phyloP scores from a whole-genome alignment of 2,329 filamentous ascomycete species.

The Colletotrichum salicis region DNA sequence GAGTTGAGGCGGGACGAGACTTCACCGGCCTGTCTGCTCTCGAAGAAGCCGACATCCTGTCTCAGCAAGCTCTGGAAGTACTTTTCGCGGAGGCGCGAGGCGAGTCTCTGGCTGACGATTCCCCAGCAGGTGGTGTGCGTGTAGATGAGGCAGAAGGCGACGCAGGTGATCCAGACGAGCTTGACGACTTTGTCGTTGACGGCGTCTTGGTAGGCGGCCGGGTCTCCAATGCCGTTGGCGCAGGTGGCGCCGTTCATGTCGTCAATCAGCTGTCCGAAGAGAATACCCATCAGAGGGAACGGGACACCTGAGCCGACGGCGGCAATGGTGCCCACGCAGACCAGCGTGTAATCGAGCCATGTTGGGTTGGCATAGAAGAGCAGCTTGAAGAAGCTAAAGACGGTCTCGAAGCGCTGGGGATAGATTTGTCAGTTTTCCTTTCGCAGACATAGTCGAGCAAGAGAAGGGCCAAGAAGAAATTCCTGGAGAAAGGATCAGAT shows the following conservation, averaged over 20 bases:
- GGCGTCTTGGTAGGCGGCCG: conserved; percentile 40
- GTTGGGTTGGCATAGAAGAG: conserved; percentile 33
- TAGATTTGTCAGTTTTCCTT: neutral
- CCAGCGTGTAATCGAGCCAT: conserved; percentile 34
- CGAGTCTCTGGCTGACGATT: conserved; percentile 65
- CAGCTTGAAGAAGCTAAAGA: conserved; percentile 22
- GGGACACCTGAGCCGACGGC: conserved; percentile 63
- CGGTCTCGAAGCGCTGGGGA: conserved; percentile 14
- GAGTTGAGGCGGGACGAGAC: conserved; percentile 66
- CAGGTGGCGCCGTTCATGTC: conserved; percentile 63
- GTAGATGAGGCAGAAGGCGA: conserved; percentile 68
- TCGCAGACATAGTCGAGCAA: no score
- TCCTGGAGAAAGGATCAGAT: no score
- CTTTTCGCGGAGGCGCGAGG: conserved; percentile 64
- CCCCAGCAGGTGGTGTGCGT: conserved; percentile 68
- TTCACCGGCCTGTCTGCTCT: conserved; percentile 65
- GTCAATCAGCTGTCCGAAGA: conserved; percentile 66
- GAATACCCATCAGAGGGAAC: conserved; percentile 65
- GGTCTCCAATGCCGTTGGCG: conserved; percentile 35
- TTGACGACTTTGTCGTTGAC: conserved; percentile 63
- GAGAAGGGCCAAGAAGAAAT: neutral
- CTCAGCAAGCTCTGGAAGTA: conserved; percentile 65
- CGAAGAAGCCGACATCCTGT: conserved; percentile 69
- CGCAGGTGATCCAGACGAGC: conserved; percentile 69
- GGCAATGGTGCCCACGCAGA: conserved; percentile 39